These are phyloP conservation scores for Aspergillus sp. DNA, from an alignment of 2,329 filamentous ascomycete genomes.

Conservation along the genomic window DNA sequence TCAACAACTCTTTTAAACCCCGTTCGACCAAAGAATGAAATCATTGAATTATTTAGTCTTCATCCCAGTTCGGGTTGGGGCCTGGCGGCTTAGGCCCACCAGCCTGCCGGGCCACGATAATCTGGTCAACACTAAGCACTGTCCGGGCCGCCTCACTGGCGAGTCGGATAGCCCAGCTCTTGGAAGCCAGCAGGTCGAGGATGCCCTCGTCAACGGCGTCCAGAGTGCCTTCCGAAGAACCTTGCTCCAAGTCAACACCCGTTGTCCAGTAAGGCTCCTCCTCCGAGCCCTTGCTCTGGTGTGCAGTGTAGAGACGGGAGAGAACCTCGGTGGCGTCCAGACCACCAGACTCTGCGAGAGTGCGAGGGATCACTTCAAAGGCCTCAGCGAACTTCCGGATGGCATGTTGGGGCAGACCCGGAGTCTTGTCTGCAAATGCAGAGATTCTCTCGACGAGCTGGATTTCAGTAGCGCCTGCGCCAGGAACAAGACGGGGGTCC, in stretches of 20 bases:
- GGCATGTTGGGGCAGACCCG: slow-evolving; percentile 87
- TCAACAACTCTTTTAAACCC: slow-evolving; percentile 18
- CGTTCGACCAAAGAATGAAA: slow-evolving; percentile 5
- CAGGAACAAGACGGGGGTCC: slow-evolving; percentile 83
- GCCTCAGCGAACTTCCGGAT: slow-evolving; percentile 97
- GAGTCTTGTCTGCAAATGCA: slow-evolving; percentile 82
- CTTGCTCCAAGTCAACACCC: slow-evolving; percentile 92
- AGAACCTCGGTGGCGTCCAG: slow-evolving; percentile 96
- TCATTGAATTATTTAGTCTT: slow-evolving; percentile 43
- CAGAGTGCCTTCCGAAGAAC: slow-evolving; percentile 70
- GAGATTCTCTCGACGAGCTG: slow-evolving; percentile 90
- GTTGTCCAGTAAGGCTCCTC: slow-evolving; percentile 79
- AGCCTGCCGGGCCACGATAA: slow-evolving; percentile 95
- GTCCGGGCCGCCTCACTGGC: slow-evolving; percentile 92
- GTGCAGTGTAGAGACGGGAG: slow-evolving; percentile 84
- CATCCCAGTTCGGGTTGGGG: slow-evolving; percentile 75
- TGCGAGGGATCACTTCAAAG: slow-evolving; percentile 93
- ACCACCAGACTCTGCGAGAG: slow-evolving; percentile 87
- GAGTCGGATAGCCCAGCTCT: slow-evolving; percentile 95
- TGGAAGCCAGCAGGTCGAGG: slow-evolving; percentile 82
- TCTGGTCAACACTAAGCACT: slow-evolving; percentile 93
- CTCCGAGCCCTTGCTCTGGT: slow-evolving; percentile 51
- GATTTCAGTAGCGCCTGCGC: slow-evolving; percentile 89
- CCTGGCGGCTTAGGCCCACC: slow-evolving; percentile 95
- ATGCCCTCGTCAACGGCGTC: slow-evolving; percentile 86